Evolutionary conservation across 768 basidiomycete species (phyloP), one percentile per base, ranked within the genome.

Genomic region (Royoungia palumana): DNA sequence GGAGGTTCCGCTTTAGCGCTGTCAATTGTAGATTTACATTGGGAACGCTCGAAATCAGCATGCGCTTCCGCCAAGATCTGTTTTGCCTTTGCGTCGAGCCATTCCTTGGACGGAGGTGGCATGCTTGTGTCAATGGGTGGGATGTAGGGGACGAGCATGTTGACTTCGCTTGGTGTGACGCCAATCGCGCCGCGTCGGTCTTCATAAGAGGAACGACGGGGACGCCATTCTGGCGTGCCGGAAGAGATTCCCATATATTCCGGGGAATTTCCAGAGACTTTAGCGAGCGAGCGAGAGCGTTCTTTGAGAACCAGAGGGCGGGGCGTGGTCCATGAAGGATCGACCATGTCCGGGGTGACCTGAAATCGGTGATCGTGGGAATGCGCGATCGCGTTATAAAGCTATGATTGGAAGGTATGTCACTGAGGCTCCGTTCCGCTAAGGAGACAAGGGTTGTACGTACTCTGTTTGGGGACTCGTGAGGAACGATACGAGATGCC

Each of bases 331-430:
- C 44, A 38, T 20, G 50, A 46, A 3, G 36, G 56, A 51, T 53
- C 56, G 51, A 55, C 35, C 47, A 46, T 39, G 42, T 47, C 46
- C 6, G 41, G 41, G 2, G 46, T 24, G 21, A 55, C 35, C 17
- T 49, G 37, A 45, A 54, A 61, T 27, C 37, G 58, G 28, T 51
- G 36, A 56, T 69, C 67, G 22, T 65, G 57, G 4, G 61, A 55
- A 36, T 43, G 49, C 30, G 65, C 67, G 13, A 69, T 42, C 14
- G 67, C 49, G 9, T 66, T 58, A 41, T 69, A 67, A 27, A 69
- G 58, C 66, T 67, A 40, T 7, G 45, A 48, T 44, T 11, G 46
- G 28, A 19, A 46, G 3, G 16, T 19, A 39, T n/a, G 20, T 39
- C 46, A 50, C 6, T 19, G 30, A n/a, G n/a, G n/a, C n/a, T 34